Percentiles rank a stretch among this genome's conserved stretches.
These are phyloP conservation scores for Septoria petroselini DNA, from an alignment of 2,329 filamentous ascomycete genomes.

Conservation along the genomic window DNA sequence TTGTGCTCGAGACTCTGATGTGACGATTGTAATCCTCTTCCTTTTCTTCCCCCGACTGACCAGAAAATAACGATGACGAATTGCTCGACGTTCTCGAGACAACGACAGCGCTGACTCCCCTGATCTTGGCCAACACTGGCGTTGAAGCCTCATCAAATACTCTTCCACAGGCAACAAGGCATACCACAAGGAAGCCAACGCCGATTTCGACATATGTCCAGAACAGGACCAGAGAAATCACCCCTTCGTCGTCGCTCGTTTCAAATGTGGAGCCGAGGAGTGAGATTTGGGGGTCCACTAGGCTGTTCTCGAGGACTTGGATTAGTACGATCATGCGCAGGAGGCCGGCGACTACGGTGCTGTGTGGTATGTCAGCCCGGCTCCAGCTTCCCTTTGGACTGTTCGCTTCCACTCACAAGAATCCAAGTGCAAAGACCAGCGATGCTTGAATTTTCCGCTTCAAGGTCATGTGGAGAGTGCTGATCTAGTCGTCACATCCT, in stretches of 20 bases:
- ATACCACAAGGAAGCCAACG: conserved; percentile 20
- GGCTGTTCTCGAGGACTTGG: conserved; percentile 11
- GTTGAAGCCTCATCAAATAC: conserved; percentile 18
- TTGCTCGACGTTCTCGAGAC: conserved; percentile 15
- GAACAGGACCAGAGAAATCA: conserved; percentile 13
- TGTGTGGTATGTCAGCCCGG: too few species aligned
- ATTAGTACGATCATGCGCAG: conserved; percentile 19
- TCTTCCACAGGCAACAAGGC: conserved; percentile 15
- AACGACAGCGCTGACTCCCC: conserved; percentile 5
- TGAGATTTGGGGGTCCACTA: conserved; percentile 5
- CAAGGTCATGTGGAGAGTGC: conserved; percentile 13
- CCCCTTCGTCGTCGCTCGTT: conserved; percentile 14
- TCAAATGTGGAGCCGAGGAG: conserved; percentile 12
- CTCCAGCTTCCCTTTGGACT: too few species aligned
- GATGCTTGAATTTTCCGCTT: conserved; percentile 17
- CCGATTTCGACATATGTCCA: conserved; percentile 22
- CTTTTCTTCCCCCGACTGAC: conserved; percentile 11
- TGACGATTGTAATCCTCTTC: not conserved
- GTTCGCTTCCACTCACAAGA: conserved; percentile 21
- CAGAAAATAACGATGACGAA: conserved; percentile 14
- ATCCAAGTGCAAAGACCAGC: conserved; percentile 16
- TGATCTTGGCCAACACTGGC: conserved; percentile 15
- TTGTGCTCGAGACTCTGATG: conserved; percentile 13
- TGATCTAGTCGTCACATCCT: conserved; percentile 7
- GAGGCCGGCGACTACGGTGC: conserved; percentile 18